phyloP scores from a whole-genome alignment of 306 rosid species.

The Dryas alaskensis region DNA sequence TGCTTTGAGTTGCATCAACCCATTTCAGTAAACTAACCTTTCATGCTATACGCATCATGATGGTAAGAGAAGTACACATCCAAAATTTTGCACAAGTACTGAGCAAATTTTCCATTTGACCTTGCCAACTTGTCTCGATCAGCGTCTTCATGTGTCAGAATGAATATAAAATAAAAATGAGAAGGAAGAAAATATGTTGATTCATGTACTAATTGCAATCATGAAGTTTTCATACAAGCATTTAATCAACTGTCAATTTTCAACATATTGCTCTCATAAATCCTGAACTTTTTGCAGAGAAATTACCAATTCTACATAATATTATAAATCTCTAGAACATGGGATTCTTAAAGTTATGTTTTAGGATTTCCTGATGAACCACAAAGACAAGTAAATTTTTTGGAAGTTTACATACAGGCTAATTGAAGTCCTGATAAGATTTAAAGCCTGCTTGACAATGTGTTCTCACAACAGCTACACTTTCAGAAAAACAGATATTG shows the following conservation, averaged over 20 bases:
- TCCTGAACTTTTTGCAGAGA: neutral
- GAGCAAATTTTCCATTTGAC: constrained; percentile 73
- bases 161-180: neutral
- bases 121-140: constrained; percentile 68
- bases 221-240: neutral
- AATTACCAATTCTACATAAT: neutral
- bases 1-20: constrained; percentile 10
- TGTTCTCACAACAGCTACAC: neutral
- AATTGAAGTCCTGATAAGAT: neutral
- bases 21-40: constrained; percentile 47
- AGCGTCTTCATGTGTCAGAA: constrained; percentile 45
- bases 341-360: neutral
- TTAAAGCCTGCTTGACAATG: neutral
- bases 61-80: constrained; percentile 78
- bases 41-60: constrained; percentile 52
- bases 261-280: neutral
- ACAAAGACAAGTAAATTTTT: neutral
- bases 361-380: neutral
- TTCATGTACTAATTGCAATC: neutral
- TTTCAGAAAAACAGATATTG: neutral
- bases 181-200: neutral
- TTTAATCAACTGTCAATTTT: neutral
- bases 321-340: neutral
- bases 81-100: constrained; percentile 67
- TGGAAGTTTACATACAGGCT: constrained; percentile 6